These are phyloP conservation scores for Cornus suecica DNA, from an alignment of 148 eudicot genomes.

Conservation along the genomic window DNA sequence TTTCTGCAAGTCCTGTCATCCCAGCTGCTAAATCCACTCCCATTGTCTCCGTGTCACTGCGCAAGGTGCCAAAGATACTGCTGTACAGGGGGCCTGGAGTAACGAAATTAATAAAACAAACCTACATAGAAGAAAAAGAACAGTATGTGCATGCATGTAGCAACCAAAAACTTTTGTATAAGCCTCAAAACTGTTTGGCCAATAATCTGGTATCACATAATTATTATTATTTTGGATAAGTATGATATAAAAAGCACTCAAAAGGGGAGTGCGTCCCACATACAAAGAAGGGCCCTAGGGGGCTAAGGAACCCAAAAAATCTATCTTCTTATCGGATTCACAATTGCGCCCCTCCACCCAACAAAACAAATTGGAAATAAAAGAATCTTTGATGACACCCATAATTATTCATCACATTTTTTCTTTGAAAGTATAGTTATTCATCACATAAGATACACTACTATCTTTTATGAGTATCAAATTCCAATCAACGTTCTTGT, in stretches of 20 bases:
- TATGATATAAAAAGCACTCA: too few relatives aligned
- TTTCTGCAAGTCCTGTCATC: slow-evolving; percentile 23
- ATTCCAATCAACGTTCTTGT: background rate
- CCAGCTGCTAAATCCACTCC: slow-evolving; percentile 33
- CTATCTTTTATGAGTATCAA: background rate
- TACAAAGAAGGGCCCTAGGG: too few relatives aligned
- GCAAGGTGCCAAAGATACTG: background rate
- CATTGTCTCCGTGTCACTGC: slow-evolving; percentile 23
- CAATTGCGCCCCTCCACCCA: too few relatives aligned
- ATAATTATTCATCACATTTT: too few relatives aligned
- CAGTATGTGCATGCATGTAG: background rate
- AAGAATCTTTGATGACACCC: too few relatives aligned
- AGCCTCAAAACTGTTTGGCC: background rate
- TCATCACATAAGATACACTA: background rate
- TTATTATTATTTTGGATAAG: too few relatives aligned
- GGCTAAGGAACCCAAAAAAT: too few relatives aligned
- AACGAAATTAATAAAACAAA: background rate
- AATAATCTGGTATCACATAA: background rate
- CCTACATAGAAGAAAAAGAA: background rate
- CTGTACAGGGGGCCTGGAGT: background rate
- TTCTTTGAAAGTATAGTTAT: too few relatives aligned
- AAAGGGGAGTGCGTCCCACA: too few relatives aligned
- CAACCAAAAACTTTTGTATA: background rate
- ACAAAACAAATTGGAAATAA: too few relatives aligned
- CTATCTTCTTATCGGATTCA: too few relatives aligned